Evolutionary conservation across 164 flowering plant genomes (phyloP).

Genomic region (Magnolia kwangsiensis): DNA sequence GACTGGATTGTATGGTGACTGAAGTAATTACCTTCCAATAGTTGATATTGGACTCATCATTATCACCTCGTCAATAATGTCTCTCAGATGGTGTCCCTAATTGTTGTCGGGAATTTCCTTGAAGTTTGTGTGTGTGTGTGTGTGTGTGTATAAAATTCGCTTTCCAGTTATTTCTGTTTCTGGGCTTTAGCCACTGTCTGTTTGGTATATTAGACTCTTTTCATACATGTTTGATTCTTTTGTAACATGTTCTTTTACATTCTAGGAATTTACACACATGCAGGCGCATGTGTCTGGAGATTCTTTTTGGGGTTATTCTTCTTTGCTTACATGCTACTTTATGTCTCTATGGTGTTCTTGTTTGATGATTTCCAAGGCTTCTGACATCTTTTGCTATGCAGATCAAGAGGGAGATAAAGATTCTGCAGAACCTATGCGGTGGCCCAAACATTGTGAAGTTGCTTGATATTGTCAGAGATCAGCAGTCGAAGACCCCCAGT

Average conservation of each 20-base stretch:
- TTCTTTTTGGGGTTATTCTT: background rate
- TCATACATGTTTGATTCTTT: background rate
- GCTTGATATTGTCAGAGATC: slow-evolving; percentile 96
- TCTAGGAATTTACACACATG: background rate
- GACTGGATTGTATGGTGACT: no score
- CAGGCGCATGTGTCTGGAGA: background rate
- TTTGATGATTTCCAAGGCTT: background rate
- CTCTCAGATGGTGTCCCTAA: no score
- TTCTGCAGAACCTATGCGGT: slow-evolving; percentile 93
- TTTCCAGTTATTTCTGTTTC: no score
- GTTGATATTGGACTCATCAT: no score
- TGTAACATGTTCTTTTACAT: background rate
- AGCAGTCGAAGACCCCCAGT: slow-evolving; percentile 98
- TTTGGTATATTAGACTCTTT: no score
- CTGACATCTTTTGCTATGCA: slow-evolving; percentile 30
- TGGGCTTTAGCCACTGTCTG: no score
- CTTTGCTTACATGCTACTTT: background rate
- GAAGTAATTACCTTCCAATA: no score
- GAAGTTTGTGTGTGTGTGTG: no score
- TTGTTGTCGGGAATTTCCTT: no score
- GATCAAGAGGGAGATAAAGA: slow-evolving; percentile 98
- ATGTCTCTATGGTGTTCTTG: background rate
- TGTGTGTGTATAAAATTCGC: no score
- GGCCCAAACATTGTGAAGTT: slow-evolving; percentile 96
- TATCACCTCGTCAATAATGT: no score